A percentile compares a stretch with the other conserved stretches of the same genome.
These are phyloP conservation scores for Fusarium pseudograminearum DNA, from an alignment of 2,329 filamentous ascomycete genomes.

Conservation along the genomic window DNA sequence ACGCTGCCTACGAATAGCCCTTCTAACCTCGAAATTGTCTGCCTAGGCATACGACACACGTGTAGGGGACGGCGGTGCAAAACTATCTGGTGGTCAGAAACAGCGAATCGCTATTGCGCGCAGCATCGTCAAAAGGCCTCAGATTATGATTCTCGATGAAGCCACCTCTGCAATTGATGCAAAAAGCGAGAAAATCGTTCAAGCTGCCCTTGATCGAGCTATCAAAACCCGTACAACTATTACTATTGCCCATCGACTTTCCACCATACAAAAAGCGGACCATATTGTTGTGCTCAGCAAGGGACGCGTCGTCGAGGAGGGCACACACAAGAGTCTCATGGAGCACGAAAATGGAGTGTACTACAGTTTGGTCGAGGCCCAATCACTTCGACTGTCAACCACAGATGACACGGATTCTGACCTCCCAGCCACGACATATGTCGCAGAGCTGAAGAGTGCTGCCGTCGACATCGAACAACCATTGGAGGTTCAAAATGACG, in stretches of 20 bases:
- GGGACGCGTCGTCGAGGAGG: conserved; percentile 70
- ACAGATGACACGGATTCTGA: conserved; percentile 4
- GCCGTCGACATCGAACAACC: not conserved
- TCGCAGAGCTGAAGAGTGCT: not conserved
- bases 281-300: conserved; percentile 73
- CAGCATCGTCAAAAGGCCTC: conserved; percentile 64
- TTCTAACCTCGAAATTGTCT: not conserved
- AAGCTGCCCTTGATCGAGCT: conserved; percentile 55
- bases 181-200: conserved; percentile 56
- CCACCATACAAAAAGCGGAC: conserved; percentile 71
- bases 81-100: conserved; percentile 63
- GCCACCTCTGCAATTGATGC: conserved; percentile 68
- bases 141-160: conserved; percentile 75
- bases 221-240: conserved; percentile 67
- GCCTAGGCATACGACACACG: conserved; percentile 61
- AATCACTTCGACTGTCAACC: conserved; percentile 50
- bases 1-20: not conserved
- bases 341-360: conserved; percentile 56
- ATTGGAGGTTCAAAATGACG: not conserved
- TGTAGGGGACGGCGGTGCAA: conserved; percentile 68
- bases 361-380: conserved; percentile 41
- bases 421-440: not conserved
- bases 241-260: conserved; percentile 72
- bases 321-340: conserved; percentile 69
- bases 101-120: conserved; percentile 68